phyloP scores from a whole-genome alignment of 2,329 filamentous ascomycete genomes.

The Onygena corvina region DNA sequence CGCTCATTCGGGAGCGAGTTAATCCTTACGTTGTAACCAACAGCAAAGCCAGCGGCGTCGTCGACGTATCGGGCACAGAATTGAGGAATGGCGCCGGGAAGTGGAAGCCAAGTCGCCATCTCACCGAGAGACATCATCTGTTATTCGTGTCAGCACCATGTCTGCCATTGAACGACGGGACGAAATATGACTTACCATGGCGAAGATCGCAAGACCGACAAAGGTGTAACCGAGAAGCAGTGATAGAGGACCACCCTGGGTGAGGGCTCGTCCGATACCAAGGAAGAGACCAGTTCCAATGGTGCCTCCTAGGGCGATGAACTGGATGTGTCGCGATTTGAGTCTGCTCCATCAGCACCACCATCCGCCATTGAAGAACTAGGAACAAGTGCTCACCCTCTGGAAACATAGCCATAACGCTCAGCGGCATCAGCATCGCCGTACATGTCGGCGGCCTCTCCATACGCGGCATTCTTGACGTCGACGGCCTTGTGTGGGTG shows the following conservation, averaged over 20 bases:
- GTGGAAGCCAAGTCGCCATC: slow-evolving; percentile 38
- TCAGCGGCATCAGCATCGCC: slow-evolving; percentile 41
- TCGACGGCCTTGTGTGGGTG: slow-evolving; percentile 12
- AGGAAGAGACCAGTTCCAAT: slow-evolving; percentile 47
- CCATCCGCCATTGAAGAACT: slow-evolving; percentile 12
- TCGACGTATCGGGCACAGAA: slow-evolving; percentile 35
- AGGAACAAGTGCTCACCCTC: slow-evolving; percentile 32
- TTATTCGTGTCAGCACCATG: too few relatives aligned
- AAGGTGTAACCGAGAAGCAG: slow-evolving; percentile 40
- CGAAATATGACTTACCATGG: slow-evolving; percentile 23
- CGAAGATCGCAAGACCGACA: slow-evolving; percentile 37
- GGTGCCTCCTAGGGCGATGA: slow-evolving; percentile 49
- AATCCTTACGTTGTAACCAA: slow-evolving; percentile 41
- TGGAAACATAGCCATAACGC: slow-evolving; percentile 40
- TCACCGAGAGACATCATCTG: slow-evolving; percentile 36
- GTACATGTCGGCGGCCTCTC: slow-evolving; percentile 43
- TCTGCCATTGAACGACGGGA: background rate
- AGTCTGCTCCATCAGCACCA: slow-evolving; percentile 19
- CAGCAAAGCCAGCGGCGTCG: slow-evolving; percentile 38
- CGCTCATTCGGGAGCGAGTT: too few relatives aligned
- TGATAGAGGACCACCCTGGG: slow-evolving; percentile 30
- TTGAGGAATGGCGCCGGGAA: slow-evolving; percentile 39
- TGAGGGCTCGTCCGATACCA: slow-evolving; percentile 42
- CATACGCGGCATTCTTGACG: slow-evolving; percentile 24
- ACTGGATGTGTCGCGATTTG: slow-evolving; percentile 46